Conservation (phyloP, 2,329 filamentous ascomycete genomes). For the Colletotrichum sansevieriae region DNA sequence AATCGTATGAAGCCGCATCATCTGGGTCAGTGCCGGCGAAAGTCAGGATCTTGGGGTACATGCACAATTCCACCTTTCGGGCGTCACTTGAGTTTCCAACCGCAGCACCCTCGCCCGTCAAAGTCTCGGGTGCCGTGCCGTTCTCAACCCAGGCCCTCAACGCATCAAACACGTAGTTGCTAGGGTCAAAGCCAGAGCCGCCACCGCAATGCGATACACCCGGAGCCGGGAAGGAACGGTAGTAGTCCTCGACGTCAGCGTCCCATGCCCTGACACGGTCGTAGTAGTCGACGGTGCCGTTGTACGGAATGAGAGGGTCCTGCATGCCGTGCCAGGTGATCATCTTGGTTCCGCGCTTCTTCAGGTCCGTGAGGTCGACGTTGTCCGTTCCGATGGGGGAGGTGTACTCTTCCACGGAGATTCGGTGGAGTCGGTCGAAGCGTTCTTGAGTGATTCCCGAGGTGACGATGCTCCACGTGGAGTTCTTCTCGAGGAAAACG, state of each 20-base stretch:
- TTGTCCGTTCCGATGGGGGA: slow-evolving; percentile 47
- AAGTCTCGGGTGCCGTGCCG: slow-evolving; percentile 3
- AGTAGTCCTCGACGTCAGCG: slow-evolving; percentile 59
- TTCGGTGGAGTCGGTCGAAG: slow-evolving; percentile 45
- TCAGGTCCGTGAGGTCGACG: slow-evolving; percentile 48
- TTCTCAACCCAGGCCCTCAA: slow-evolving; percentile 12
- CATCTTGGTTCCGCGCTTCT: slow-evolving; percentile 56
- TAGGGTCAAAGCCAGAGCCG: slow-evolving; percentile 53
- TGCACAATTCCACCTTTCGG: too few relatives aligned
- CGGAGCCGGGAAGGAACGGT: slow-evolving; percentile 64
- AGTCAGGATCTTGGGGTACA: too few relatives aligned
- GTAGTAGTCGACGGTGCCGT: slow-evolving; percentile 50
- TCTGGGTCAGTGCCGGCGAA: too few relatives aligned
- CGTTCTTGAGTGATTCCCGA: slow-evolving; percentile 45
- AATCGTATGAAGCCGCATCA: too few relatives aligned
- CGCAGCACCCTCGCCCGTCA: neutral
- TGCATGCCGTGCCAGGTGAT: slow-evolving; percentile 46
- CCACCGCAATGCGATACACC: slow-evolving; percentile 66
- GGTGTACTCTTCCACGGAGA: slow-evolving; percentile 32
- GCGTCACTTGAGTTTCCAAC: too few relatives aligned
- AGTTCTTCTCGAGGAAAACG: slow-evolving; percentile 56
- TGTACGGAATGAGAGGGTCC: slow-evolving; percentile 53
- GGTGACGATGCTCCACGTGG: slow-evolving; percentile 47
- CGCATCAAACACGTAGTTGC: slow-evolving; percentile 1
- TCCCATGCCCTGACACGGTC: slow-evolving; percentile 13